phyloP scores from a whole-genome alignment of 163 green algal species.

The Volvox carteri region DNA sequence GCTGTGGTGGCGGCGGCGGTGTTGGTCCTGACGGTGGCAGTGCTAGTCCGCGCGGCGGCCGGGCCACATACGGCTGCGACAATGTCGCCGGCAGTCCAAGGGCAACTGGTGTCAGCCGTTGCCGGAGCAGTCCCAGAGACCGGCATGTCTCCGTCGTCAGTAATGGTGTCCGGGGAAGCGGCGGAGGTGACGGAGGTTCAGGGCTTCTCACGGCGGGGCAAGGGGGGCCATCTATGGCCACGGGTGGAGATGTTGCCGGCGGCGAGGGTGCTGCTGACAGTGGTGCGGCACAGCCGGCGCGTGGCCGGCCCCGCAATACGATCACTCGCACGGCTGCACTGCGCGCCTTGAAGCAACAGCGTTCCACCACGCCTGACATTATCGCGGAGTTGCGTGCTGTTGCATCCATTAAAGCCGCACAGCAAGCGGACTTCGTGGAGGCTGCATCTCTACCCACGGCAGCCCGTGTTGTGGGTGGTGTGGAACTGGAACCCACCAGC shows the following conservation, averaged over 20 bases:
- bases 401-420: background rate
- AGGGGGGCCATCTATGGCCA: background rate
- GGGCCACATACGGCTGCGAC: background rate
- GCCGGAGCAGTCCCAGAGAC: slow-evolving; percentile 1
- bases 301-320: slow-evolving; percentile 10
- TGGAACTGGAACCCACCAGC: background rate
- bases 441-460: background rate
- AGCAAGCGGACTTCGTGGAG: background rate
- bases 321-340: slow-evolving; percentile 39
- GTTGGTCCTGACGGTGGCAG: background rate
- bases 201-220: background rate
- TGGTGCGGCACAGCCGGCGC: background rate
- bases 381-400: slow-evolving; percentile 27
- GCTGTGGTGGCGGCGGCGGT: background rate
- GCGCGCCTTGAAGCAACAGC: slow-evolving; percentile 49
- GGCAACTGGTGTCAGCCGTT: background rate
- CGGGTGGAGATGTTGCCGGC: background rate
- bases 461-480: background rate
- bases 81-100: background rate
- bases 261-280: background rate
- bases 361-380: slow-evolving; percentile 33
- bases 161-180: background rate
- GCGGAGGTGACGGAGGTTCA: background rate
- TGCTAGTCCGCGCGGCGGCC: background rate
- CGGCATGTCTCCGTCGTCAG: background rate